These are phyloP conservation scores for Fraxinus greggii DNA, from an alignment of 305 asterid species.

Conservation along the genomic window DNA sequence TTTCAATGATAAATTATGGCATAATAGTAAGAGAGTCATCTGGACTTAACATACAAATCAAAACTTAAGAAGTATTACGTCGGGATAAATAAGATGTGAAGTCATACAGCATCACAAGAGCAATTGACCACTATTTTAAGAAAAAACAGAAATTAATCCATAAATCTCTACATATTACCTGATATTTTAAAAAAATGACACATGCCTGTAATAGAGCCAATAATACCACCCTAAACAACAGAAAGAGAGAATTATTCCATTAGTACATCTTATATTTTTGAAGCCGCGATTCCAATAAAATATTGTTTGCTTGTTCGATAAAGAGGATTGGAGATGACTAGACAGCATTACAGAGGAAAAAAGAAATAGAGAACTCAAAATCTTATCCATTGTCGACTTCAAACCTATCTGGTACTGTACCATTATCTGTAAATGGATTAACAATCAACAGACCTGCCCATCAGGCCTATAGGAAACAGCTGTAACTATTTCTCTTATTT, in stretches of 20 bases:
- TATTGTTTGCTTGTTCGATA: neutral
- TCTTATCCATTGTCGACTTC: neutral
- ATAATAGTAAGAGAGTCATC: neutral
- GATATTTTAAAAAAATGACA: conserved; percentile 64
- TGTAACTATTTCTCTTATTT: conserved; percentile 76
- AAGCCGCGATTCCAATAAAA: neutral
- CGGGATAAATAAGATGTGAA: neutral
- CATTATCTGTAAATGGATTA: conserved; percentile 4
- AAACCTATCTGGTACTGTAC: neutral
- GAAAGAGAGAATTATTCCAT: conserved; percentile 20
- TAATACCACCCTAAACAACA: conserved; percentile 65
- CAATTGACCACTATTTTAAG: neutral
- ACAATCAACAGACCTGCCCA: conserved; percentile 61
- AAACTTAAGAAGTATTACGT: neutral
- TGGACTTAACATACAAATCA: neutral
- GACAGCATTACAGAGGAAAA: neutral
- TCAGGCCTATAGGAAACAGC: conserved; percentile 83
- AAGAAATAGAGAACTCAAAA: neutral
- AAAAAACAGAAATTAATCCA: conserved; percentile 2
- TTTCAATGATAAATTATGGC: conserved; percentile 4
- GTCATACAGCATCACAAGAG: neutral
- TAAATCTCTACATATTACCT: conserved; percentile 43
- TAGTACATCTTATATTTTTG: neutral
- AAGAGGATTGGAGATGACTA: neutral
- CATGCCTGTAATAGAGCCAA: conserved; percentile 71